These are phyloP conservation scores for Arabidopsis thaliana DNA, from an alignment of 345 rosid species.

Conservation along the genomic window DNA sequence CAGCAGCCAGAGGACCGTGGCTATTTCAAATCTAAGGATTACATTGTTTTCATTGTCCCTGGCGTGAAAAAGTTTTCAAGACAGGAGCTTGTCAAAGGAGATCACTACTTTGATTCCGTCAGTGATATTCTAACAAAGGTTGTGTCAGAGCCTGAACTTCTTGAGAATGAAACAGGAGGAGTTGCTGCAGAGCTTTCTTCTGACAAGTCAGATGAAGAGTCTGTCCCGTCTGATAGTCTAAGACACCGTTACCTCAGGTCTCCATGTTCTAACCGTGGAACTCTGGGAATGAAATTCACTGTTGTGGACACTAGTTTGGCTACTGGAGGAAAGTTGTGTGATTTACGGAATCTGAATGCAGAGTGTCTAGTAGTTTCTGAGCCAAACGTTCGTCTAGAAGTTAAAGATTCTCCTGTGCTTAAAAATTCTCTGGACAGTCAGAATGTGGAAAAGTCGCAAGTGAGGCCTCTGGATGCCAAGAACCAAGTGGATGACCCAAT, in stretches of 20 bases:
- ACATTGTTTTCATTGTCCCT: slow-evolving; percentile 70
- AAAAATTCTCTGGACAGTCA: slow-evolving; percentile 33
- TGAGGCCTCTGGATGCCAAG: slow-evolving; percentile 40
- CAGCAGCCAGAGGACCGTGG: slow-evolving; percentile 63
- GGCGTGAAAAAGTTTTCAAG: slow-evolving; percentile 72
- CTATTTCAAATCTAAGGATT: slow-evolving; percentile 50
- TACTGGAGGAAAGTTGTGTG: slow-evolving; percentile 54
- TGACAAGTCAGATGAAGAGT: slow-evolving; percentile 53
- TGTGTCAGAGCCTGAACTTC: slow-evolving; percentile 68
- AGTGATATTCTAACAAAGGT: slow-evolving; percentile 71
- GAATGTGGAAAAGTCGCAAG: slow-evolving; percentile 39
- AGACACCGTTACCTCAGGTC: slow-evolving; percentile 65
- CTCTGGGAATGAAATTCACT: slow-evolving; percentile 53
- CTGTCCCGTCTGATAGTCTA: slow-evolving; percentile 38
- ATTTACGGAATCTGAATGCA: slow-evolving; percentile 49
- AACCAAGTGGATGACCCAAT: slow-evolving; percentile 40
- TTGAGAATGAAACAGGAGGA: slow-evolving; percentile 62
- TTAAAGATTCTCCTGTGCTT: slow-evolving; percentile 34
- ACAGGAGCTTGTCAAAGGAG: slow-evolving; percentile 68
- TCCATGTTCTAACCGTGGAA: slow-evolving; percentile 52
- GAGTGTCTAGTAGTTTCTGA: slow-evolving; percentile 42
- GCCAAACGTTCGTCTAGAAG: slow-evolving; percentile 41
- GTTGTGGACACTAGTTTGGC: slow-evolving; percentile 66
- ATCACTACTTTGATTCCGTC: slow-evolving; percentile 73
- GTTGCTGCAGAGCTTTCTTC: slow-evolving; percentile 43